phyloP scores from a whole-genome alignment of 805 yeast genomes.

The Nakazawaea ishiwadae region DNA sequence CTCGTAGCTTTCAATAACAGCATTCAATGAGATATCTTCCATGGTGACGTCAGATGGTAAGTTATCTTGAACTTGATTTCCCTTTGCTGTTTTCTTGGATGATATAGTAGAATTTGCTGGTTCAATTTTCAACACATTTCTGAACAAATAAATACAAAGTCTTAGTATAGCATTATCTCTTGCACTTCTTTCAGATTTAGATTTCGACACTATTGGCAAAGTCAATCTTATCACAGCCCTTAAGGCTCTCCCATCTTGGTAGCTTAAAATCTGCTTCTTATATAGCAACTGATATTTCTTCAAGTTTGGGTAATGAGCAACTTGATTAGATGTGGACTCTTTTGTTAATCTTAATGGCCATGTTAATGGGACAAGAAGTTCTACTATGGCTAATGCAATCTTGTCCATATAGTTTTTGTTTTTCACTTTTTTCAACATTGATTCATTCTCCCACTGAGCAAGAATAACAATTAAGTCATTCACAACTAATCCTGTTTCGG shows the following conservation, averaged over 20 bases:
- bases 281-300: conserved; percentile 65
- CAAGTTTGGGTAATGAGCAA: conserved; percentile 51
- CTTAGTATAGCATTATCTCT: conserved; percentile 71
- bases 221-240: conserved; percentile 68
- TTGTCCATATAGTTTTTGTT: conserved; percentile 43
- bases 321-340: conserved; percentile 52
- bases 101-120: conserved; percentile 56
- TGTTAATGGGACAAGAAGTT: conserved; percentile 76
- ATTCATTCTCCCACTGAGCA: conserved; percentile 60
- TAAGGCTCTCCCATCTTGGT: conserved; percentile 56
- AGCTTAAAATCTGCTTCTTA: conserved; percentile 61
- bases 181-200: conserved; percentile 52
- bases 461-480: conserved; percentile 74
- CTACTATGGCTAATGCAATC: conserved; percentile 68
- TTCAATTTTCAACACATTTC: conserved; percentile 76
- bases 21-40: conserved; percentile 66
- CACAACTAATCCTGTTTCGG: conserved; percentile 67
- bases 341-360: conserved; percentile 74
- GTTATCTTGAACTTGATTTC: conserved; percentile 26
- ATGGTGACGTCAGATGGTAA: conserved; percentile 52
- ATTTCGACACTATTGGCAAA: conserved; percentile 50
- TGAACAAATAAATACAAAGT: conserved; percentile 65
- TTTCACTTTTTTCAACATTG: conserved; percentile 24
- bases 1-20: conserved; percentile 54
- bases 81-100: conserved; percentile 31